Evolutionary conservation across 495 filamentous ascomycete genomes (phyloP), one percentile per base, ranked within the genome.

Genomic region (Penicillium nucicola): DNA sequence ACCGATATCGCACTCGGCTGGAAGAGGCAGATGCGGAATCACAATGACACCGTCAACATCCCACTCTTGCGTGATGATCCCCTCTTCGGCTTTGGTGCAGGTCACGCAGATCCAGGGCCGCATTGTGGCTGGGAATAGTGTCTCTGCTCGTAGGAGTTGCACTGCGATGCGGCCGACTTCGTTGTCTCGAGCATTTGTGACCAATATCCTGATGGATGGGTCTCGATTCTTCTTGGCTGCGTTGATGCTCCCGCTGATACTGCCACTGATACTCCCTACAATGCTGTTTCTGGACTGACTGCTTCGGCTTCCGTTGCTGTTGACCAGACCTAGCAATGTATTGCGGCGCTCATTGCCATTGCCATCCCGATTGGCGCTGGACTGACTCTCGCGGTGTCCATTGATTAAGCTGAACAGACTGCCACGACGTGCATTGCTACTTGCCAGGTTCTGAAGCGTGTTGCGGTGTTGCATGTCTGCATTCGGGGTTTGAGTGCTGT

Each of bases 81-180:
- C 35, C 11, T 60, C 63, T 49, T 70, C 66, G 3, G 65, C 58
- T 31, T 56, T 18, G 2, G 64, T 61, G 14, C 71, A 71, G 23
- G 68, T 74, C 7, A 66, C 70, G 39, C 68, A 73, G 38, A 74
- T 60, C 72, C 72, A 76, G 6, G 68, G 66, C n/a, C 60, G 57
- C 5, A 50, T 28, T 5, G 32, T 20, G n/a, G 44, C 35, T n/a
- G 67, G 53, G 52, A 72, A 75, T 0, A 75, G 48, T 14, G 58
- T 55, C 1, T 55, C 52, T 9, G 67, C 57, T 22, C 69, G 62
- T 14, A 76, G 65, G 13, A 76, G 54, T 12, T 68, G 65, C 18
- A 76, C 53, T 0, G 60, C 61, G n/a, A 74, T 61, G 3, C 58
- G 58, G 17, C 65, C 72, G 8, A 75, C 66, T 30, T 74, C 72